Percentiles rank a stretch among this genome's conserved stretches.
phyloP scores from a whole-genome alignment of 768 basidiomycete genomes.

The Amanita pallidorosea region DNA sequence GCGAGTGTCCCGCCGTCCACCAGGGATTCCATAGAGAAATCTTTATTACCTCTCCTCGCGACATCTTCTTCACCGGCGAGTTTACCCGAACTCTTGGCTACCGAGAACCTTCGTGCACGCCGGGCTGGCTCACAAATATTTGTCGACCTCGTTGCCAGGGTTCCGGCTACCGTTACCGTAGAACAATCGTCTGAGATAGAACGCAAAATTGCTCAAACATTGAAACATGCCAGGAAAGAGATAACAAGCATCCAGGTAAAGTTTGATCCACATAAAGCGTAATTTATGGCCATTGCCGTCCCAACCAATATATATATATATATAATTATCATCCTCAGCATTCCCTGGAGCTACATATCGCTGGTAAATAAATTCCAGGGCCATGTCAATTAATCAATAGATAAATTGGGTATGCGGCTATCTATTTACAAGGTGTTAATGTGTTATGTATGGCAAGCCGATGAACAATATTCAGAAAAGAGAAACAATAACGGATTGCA shows the following conservation, averaged over 20 bases:
- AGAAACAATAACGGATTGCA: slow-evolving; percentile 44
- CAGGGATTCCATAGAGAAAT: slow-evolving; percentile 37
- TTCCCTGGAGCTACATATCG: neutral
- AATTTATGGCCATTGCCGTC: neutral
- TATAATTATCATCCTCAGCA: neutral
- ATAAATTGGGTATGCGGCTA: neutral
- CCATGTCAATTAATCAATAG: no score
- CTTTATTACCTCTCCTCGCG: slow-evolving; percentile 39
- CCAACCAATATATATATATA: neutral
- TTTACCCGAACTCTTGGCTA: slow-evolving; percentile 26
- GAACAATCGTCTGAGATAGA: slow-evolving; percentile 51
- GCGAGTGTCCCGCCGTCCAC: slow-evolving; percentile 59
- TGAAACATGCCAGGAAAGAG: slow-evolving; percentile 52
- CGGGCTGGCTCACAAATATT: slow-evolving; percentile 74
- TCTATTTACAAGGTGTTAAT: neutral
- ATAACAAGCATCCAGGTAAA: slow-evolving; percentile 62
- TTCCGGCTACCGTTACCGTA: slow-evolving; percentile 50
- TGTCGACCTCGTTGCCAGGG: slow-evolving; percentile 72
- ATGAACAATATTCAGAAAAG: slow-evolving; percentile 30
- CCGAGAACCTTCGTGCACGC: slow-evolving; percentile 56
- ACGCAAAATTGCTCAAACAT: slow-evolving; percentile 38
- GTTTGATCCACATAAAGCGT: slow-evolving; percentile 26
- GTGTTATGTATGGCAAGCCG: neutral
- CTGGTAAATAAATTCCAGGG: no score
- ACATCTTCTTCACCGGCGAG: slow-evolving; percentile 11